Evolutionary conservation across 495 filamentous ascomycete genomes (phyloP), one percentile per base, ranked within the genome.

Genomic region (Penicillium roqueforti): DNA sequence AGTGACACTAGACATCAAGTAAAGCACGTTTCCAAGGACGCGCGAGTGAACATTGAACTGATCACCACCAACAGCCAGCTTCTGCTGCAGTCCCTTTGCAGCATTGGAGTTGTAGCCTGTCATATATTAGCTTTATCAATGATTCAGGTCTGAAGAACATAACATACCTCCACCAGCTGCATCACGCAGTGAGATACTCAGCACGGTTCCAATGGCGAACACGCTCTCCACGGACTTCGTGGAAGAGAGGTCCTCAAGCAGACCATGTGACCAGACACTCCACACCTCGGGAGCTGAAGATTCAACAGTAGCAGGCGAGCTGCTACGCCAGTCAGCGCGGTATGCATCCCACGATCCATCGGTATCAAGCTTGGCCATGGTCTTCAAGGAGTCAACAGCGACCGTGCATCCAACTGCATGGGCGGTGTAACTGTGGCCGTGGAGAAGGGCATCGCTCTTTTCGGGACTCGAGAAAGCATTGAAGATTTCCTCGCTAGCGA

Each of bases 371-470:
- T 69, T 54, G 43, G 71, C 64, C 76, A 89, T 77, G 36, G 69
- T 71, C 47, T 65, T 66, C 36, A 91, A 51, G 7, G 80, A 82
- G 22, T 80, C 77, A 13, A 80, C 70, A 0, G 87, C 88, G 11
- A 91, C 87, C 13, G 82, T 78, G 57, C 88, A 92, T 1, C 88
- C 88, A 8, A 91, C 77, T 0, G 88, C 74, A 64, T 92, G 87
- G 3, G 87, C 88, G 0, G 88, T 92, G 59, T 92, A 92, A 60
- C 86, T 89, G 68, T 92, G 87, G 0, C 87, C 88, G 58, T 92
- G 88, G 31, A 92, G 74, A 31, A 92, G 67, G 0, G 87, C 87
- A 53, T 88, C 84, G 11, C 77, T 78, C 71, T 89, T 91, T 34
- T 87, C 79, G 0, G 76, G 74, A 25, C 82, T 81, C 3, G 80